Evolutionary conservation across 225 moss, liverwort and hornwort species (phyloP).

Genomic region (Climacium dendroides): DNA sequence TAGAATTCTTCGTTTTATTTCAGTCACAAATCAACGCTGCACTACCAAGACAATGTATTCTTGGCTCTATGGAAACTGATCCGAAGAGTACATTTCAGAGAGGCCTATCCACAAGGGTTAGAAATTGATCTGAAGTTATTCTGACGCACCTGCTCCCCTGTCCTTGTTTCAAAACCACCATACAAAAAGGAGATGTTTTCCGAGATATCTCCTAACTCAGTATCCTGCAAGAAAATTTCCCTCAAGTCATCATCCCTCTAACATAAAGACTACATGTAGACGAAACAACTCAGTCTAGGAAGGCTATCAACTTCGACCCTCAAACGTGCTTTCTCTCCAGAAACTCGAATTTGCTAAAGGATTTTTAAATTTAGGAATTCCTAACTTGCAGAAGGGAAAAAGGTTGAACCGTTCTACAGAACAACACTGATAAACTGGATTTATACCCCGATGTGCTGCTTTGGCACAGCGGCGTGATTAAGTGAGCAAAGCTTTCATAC

Average conservation of each 20-base stretch:
- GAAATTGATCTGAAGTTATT: neutral
- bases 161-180: constrained; percentile 89
- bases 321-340: neutral
- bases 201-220: constrained; percentile 20
- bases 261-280: neutral
- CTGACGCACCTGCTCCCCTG: constrained; percentile 72
- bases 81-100: neutral
- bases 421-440: neutral
- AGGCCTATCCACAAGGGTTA: neutral
- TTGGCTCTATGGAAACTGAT: neutral
- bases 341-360: neutral
- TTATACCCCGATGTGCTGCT: neutral
- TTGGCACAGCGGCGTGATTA: neutral
- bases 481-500: neutral
- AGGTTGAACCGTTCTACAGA: neutral
- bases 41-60: neutral
- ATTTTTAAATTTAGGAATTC: neutral
- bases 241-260: neutral
- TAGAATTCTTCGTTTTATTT: too few species aligned
- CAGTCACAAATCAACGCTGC: neutral
- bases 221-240: constrained; percentile 32
- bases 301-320: neutral
- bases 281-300: neutral
- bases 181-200: constrained; percentile 46
- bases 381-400: neutral